Base-by-base conservation (phyloP, 305 asterid species). In the Fraxinus paxiana region DNA sequence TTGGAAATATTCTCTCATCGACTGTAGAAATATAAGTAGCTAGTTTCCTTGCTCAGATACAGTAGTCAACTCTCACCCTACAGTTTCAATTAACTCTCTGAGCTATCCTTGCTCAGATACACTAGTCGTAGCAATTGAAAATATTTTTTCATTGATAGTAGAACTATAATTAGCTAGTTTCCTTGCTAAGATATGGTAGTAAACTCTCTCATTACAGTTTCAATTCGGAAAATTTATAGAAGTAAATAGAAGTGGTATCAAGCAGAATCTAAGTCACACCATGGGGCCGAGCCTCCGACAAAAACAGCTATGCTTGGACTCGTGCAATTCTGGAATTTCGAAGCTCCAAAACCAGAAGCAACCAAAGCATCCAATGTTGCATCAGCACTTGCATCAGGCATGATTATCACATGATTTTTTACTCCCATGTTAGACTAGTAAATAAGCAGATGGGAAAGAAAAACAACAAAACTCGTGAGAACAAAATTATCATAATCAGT, bases 331-430 rank as follows among this genome's bases (percentile, higher is more conserved):
- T 82, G 85, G 38, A 54, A 34, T 75, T 85, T 82, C n/a, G 83
- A 69, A 81, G 82, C 79, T 81, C 87, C 87, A 78, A 84, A 84
- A 28, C 85, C 85, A 78, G 83, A 80, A 15, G 77, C 79, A 69
- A 79, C 65, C 65, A 84, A 12, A 54, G 82, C 85, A 84, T 84
- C 83, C 54, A 84, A 51, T 20, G 85, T 81, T 28, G 85, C 85
- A 79, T 82, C 87, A 48, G 78, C 81, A 69, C 77, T 78, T 35
- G 85, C 85, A 75, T 84, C 87, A 37, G 85, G 87, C 87, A 84
- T 82, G 71, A 84, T 24, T 41, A 84, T 35, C 20, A 80, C 81
- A 72, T 84, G 83, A 56, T 69, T 78, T 79, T 84, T 84, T 24
- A 43, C 83, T 81, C 81, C 85, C 22, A 79, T 78, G 76, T 79